These are phyloP conservation scores for Huntiella decipiens DNA, from an alignment of 2,329 filamentous ascomycete species.

Conservation along the genomic window DNA sequence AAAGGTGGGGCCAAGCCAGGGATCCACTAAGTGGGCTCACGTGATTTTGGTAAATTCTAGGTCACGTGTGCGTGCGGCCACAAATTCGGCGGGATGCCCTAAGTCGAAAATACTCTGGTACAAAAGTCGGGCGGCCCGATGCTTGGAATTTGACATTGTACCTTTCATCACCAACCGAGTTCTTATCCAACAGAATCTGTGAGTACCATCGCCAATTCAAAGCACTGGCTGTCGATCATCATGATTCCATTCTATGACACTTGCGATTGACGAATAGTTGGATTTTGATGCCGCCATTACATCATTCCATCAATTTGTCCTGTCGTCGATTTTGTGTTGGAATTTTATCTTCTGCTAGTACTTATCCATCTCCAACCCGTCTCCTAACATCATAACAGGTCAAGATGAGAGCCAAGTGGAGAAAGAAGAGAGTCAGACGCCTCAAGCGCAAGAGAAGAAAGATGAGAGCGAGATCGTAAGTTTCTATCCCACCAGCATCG, in stretches of 20 bases:
- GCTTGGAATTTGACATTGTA: constrained; percentile 2
- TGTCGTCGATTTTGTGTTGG: not conserved
- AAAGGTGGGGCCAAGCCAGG: not conserved
- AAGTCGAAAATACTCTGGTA: constrained; percentile 11
- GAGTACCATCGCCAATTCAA: constrained; percentile 1
- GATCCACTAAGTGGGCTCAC: not conserved
- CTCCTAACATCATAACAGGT: constrained; percentile 17
- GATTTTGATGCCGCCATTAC: not conserved
- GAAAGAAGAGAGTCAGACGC: constrained; percentile 98
- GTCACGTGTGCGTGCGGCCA: constrained; percentile 11
- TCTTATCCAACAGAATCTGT: constrained; percentile 11
- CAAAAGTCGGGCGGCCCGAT: constrained; percentile 9
- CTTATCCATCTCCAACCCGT: not conserved
- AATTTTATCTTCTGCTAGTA: not conserved
- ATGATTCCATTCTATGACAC: not conserved
- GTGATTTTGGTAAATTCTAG: constrained; percentile 3
- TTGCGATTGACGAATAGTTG: not conserved
- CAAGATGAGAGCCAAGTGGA: constrained; percentile 93
- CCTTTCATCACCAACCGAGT: constrained; percentile 9
- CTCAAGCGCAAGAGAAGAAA: constrained; percentile 99
- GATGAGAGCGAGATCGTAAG: constrained; percentile 94
- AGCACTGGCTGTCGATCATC: too few species aligned
- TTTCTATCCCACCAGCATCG: constrained; percentile 14
- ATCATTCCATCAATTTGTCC: not conserved
- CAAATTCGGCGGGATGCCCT: constrained; percentile 11